Evolutionary conservation across 257 asterid genomes (phyloP).

Genomic region (Thymus quinquecostatus): DNA sequence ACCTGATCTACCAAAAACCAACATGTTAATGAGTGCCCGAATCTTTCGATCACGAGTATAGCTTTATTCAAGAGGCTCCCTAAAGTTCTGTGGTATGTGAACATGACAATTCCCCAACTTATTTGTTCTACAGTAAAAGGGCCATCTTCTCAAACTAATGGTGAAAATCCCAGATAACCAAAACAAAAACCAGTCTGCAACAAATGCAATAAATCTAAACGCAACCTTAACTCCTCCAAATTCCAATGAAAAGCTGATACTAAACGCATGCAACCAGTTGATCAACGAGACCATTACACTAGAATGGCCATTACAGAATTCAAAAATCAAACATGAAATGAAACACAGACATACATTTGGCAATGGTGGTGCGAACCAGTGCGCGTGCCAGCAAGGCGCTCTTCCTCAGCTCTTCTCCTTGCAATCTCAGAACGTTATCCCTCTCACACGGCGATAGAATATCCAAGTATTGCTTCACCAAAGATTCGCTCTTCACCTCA

Average conservation of each 20-base stretch:
- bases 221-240: not conserved
- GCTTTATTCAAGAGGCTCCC: not conserved
- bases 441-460: slow-evolving; percentile 76
- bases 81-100: not conserved
- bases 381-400: slow-evolving; percentile 74
- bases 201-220: not conserved
- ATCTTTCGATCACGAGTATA: not conserved
- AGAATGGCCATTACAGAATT: not conserved
- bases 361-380: slow-evolving; percentile 78
- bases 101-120: not conserved
- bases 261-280: not conserved
- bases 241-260: not conserved
- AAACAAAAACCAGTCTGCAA: not conserved
- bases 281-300: not conserved
- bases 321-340: not conserved
- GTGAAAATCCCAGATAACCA: not conserved
- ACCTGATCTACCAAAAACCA: slow-evolving; percentile 77
- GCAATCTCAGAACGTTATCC: slow-evolving; percentile 53
- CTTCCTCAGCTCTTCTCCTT: slow-evolving; percentile 63
- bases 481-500: slow-evolving; percentile 63
- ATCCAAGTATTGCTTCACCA: slow-evolving; percentile 61
- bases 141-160: not conserved
- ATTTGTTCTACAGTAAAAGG: not conserved
- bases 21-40: slow-evolving; percentile 27
- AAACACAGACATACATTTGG: slow-evolving; percentile 67